Percentiles rank a stretch among this genome's conserved stretches.
phyloP scores from a whole-genome alignment of 306 rosid species.

The Cicer arietinum region DNA sequence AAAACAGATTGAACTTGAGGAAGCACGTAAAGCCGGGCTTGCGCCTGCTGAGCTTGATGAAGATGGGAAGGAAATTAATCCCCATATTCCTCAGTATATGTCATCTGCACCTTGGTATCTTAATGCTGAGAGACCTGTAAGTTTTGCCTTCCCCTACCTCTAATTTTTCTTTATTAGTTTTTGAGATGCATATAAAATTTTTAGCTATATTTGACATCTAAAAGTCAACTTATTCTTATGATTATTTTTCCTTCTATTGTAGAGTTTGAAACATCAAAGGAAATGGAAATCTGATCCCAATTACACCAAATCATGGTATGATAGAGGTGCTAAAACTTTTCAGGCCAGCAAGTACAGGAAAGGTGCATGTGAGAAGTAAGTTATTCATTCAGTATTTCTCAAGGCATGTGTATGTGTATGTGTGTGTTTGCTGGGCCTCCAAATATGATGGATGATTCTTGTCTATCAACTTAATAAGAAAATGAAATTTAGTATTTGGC shows the following conservation, averaged over 20 bases:
- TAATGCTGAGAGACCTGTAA: conserved; percentile 40
- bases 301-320: conserved; percentile 40
- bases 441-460: background rate
- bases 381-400: background rate
- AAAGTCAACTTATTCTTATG: background rate
- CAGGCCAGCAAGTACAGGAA: conserved; percentile 43
- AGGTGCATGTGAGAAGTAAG: conserved; percentile 42
- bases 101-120: conserved; percentile 41
- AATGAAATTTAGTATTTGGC: background rate
- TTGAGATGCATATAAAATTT: background rate
- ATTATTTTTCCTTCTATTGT: background rate
- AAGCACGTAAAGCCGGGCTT: conserved; percentile 42
- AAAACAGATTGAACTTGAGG: conserved; percentile 45
- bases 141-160: background rate
- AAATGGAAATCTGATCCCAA: conserved; percentile 44
- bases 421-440: background rate
- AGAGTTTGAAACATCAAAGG: conserved; percentile 48
- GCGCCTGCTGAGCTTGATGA: conserved; percentile 37
- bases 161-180: background rate
- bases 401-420: background rate
- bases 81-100: conserved; percentile 43
- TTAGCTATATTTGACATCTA: background rate
- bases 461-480: background rate
- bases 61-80: conserved; percentile 42
- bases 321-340: conserved; percentile 38